phyloP scores from a whole-genome alignment of 331 rosid genomes.

The Cucumis variabilis region DNA sequence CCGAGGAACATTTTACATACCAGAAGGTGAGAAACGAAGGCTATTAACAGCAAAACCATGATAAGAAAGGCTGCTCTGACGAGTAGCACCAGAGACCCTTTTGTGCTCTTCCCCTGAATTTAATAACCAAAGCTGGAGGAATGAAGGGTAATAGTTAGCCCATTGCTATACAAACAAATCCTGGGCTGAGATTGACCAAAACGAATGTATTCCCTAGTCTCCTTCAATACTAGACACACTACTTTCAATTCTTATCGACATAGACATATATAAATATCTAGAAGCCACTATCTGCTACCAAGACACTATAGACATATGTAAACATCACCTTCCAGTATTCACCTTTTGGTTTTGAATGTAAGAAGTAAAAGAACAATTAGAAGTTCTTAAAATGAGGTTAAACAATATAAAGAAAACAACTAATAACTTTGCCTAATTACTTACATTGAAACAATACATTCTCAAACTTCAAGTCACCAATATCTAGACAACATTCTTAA shows the following conservation, averaged over 20 bases:
- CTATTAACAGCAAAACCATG: slow-evolving; percentile 83
- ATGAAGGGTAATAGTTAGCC: slow-evolving; percentile 10
- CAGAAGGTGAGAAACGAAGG: slow-evolving; percentile 82
- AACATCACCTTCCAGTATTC: slow-evolving; percentile 9
- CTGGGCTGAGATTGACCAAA: neutral
- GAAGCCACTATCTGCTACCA: neutral
- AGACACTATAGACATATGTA: neutral
- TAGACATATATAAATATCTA: neutral
- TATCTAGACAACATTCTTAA: neutral
- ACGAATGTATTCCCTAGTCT: neutral
- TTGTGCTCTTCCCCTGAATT: slow-evolving; percentile 55
- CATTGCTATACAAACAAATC: neutral
- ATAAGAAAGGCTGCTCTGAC: slow-evolving; percentile 68
- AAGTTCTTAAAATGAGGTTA: neutral
- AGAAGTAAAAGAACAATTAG: neutral
- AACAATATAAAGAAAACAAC: neutral
- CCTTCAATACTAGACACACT: neutral
- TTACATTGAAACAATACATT: neutral
- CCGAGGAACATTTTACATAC: slow-evolving; percentile 37
- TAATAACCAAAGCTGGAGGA: slow-evolving; percentile 76
- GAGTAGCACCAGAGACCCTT: slow-evolving; percentile 68
- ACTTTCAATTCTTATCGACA: neutral
- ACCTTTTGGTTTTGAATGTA: neutral
- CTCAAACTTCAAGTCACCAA: neutral
- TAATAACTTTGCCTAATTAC: neutral